Evolutionary conservation across 2,329 filamentous ascomycete species (phyloP), one percentile per base, ranked within the genome.

Genomic region (Pseudomassariella vexata): DNA sequence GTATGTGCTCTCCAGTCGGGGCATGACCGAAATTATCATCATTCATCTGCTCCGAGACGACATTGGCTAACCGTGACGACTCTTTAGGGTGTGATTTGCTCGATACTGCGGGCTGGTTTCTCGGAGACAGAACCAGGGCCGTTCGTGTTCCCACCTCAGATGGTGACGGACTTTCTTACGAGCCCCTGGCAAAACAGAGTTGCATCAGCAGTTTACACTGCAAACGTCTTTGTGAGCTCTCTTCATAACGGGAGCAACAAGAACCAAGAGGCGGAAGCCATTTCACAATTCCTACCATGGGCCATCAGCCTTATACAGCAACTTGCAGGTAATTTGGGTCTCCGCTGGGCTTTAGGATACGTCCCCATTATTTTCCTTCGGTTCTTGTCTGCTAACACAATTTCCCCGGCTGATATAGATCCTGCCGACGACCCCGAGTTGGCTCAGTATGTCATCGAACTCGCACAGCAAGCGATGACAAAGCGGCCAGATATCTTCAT

Each of bases 51-150:
- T 21, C 8, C 8, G 9, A 15, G 4, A n/a, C 26, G n/a, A 9
- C 9, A 12, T 8, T 30, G 9, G 19, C n/a, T 24, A 22, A 21
- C n/a, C 11, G 16, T 15, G 20, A 29, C 32, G 17, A 16, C 7
- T 17, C 5, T 23, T 3, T 25, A 31, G 32, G 84, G 89, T 47
- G 68, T 76, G 4, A 76, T 81, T 20, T 92, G 85, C 57, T 70
- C 68, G 36, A 74, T 89, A 28, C 67, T 90, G 30, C 76, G 79
- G 24, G 73, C 78, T 14, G 86, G 86, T 1, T 89, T 89, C 48
- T 79, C 79, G 1, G 86, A 94, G 54, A 72, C 68, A 0, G 73
- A 78, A 17, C 75, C 82, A 3, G 85, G 85, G 0, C 82, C 85
- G 1, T 90, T 92, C 46, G 84, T 89, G 7, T 76, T 94, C 38